Conservation (phyloP, 345 rosid species). For the Boechera divaricarpa region DNA sequence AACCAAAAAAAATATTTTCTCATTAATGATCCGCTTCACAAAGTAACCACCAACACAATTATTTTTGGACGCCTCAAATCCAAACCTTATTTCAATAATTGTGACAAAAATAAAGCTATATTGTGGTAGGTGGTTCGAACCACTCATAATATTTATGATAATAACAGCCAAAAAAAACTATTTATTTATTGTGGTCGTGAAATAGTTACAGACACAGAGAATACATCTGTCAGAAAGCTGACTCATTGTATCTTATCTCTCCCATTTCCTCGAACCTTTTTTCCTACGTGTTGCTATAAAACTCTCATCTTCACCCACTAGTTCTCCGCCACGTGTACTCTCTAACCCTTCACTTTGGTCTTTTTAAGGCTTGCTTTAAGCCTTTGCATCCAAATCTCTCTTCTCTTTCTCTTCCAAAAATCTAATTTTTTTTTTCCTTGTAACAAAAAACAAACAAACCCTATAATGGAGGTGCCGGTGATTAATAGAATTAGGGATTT, state of each 20-base stretch:
- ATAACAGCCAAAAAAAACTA: not conserved
- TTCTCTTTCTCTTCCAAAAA: conserved; percentile 4
- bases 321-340: conserved; percentile 26
- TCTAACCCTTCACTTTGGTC: not conserved
- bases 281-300: conserved; percentile 26
- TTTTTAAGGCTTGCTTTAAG: not conserved
- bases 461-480: conserved; percentile 71
- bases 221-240: conserved; percentile 41
- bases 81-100: conserved; percentile 39
- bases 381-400: conserved; percentile 8
- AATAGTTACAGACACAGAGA: conserved; percentile 38
- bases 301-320: conserved; percentile 27
- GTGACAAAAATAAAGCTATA: conserved; percentile 20
- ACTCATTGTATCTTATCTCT: conserved; percentile 41
- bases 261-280: conserved; percentile 14
- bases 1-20: conserved; percentile 19
- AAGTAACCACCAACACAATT: conserved; percentile 44
- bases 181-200: conserved; percentile 19
- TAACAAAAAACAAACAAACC: conserved; percentile 32
- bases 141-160: conserved; percentile 28
- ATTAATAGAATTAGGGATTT: conserved; percentile 69
- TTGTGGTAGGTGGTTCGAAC: conserved; percentile 44
- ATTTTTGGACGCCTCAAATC: conserved; percentile 40
- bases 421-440: not conserved
- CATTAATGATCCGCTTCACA: conserved; percentile 26